Evolutionary conservation across 176 grass and related monocot species (phyloP).

Genomic region (Phragmites australis): DNA sequence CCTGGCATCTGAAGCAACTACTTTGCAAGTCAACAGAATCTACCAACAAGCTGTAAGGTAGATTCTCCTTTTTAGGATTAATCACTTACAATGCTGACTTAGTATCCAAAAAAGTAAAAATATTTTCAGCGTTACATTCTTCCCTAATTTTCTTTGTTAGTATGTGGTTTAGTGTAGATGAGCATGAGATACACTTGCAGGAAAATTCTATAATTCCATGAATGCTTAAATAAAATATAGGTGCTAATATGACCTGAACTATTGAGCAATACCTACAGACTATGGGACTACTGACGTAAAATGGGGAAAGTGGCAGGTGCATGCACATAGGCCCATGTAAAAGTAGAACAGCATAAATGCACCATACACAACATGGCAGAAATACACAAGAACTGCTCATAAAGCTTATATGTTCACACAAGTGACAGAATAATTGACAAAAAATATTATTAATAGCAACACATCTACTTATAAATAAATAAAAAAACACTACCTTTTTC

Average conservation of each 20-base stretch:
- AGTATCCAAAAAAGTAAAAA: background rate
- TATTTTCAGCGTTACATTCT: background rate
- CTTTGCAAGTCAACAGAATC: background rate
- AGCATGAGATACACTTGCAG: background rate
- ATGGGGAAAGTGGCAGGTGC: background rate
- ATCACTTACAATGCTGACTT: background rate
- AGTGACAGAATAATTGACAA: background rate
- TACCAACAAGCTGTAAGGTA: background rate
- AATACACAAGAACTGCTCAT: constrained; percentile 1
- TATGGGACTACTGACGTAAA: background rate
- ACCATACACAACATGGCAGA: constrained; percentile 10
- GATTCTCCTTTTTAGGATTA: background rate
- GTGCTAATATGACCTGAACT: background rate
- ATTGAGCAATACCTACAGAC: background rate
- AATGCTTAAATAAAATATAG: background rate
- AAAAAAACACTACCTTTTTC: constrained; percentile 70
- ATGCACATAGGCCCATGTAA: constrained; percentile 21
- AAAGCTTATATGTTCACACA: constrained; percentile 1
- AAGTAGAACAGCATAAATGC: constrained; percentile 20
- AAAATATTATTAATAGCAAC: background rate
- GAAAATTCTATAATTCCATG: background rate
- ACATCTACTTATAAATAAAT: background rate
- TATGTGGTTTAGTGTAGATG: background rate
- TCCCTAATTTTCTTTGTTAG: constrained; percentile 3
- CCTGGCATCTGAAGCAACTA: background rate